A percentile compares a stretch with the other conserved stretches of the same genome.
phyloP scores from a whole-genome alignment of 2,329 filamentous ascomycete genomes.

The Aspergillus pseudoterreus region DNA sequence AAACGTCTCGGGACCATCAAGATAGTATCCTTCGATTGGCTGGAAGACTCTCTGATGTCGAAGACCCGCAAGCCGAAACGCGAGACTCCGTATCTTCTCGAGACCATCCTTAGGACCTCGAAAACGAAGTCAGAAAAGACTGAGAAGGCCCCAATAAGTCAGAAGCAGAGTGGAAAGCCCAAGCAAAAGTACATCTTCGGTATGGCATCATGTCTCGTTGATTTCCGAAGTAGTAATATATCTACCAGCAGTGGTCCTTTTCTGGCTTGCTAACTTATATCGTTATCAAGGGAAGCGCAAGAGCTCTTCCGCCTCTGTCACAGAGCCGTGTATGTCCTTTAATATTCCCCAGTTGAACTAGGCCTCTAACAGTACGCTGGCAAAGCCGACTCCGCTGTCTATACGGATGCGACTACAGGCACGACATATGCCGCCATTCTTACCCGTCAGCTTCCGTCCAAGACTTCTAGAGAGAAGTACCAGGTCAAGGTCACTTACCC shows the following conservation, averaged over 20 bases:
- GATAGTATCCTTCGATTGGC: conserved; percentile 48
- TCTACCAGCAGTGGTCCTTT: too few species aligned
- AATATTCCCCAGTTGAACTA: too few species aligned
- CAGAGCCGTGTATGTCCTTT: too few species aligned
- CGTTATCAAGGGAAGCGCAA: background rate
- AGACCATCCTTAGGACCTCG: conserved; percentile 35
- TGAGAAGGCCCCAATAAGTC: background rate
- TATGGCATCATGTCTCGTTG: background rate
- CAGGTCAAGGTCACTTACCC: conserved; percentile 53
- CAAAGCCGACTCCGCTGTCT: conserved; percentile 61
- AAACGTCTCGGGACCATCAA: conserved; percentile 33
- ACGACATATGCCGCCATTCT: conserved; percentile 65
- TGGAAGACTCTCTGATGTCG: conserved; percentile 41
- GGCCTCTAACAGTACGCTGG: background rate
- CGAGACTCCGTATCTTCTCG: conserved; percentile 33
- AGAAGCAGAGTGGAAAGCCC: background rate
- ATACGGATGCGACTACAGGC: conserved; percentile 54
- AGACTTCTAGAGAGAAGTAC: conserved; percentile 56
- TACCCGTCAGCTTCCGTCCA: conserved; percentile 48
- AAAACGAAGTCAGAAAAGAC: conserved; percentile 8
- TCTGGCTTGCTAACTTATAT: background rate
- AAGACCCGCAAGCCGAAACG: conserved; percentile 32
- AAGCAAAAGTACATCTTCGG: background rate
- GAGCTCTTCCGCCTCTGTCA: too few species aligned
- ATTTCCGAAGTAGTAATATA: background rate